Conservation (phyloP, 768 basidiomycete species). For the Amanita subjunquillea region DNA sequence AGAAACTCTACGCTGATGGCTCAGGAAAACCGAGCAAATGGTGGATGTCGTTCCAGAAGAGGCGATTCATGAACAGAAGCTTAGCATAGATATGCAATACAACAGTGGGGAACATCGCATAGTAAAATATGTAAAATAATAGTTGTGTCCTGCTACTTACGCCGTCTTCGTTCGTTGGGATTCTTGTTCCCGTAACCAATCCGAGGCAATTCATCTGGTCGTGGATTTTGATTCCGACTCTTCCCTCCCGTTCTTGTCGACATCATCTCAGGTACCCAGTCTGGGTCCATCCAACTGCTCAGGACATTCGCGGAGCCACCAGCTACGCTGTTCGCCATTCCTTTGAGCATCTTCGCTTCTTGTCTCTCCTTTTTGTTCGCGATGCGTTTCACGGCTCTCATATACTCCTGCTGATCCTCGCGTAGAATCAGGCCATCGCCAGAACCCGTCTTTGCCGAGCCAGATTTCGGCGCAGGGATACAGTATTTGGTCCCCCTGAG, state of each 20-base stretch:
- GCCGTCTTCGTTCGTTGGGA: slow-evolving; percentile 71
- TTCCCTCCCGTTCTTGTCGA: slow-evolving; percentile 60
- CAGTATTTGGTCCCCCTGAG: slow-evolving; percentile 86
- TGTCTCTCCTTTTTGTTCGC: slow-evolving; percentile 71
- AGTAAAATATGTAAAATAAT: not conserved
- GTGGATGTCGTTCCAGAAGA: slow-evolving; percentile 99
- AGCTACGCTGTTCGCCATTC: slow-evolving; percentile 37
- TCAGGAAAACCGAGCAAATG: slow-evolving; percentile 96
- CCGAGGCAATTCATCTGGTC: slow-evolving; percentile 62
- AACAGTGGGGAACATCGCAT: not conserved
- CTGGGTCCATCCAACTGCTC: slow-evolving; percentile 91
- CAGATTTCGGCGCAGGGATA: slow-evolving; percentile 85
- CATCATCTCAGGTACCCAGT: slow-evolving; percentile 83
- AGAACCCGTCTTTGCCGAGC: slow-evolving; percentile 74
- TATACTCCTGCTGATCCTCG: slow-evolving; percentile 87
- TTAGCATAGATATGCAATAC: slow-evolving; percentile 34
- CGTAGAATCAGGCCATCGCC: slow-evolving; percentile 81
- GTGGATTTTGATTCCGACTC: slow-evolving; percentile 44
- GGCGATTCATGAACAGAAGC: slow-evolving; percentile 91
- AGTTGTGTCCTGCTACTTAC: slow-evolving; percentile 29
- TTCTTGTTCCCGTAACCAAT: slow-evolving; percentile 86
- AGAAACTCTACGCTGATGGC: slow-evolving; percentile 86
- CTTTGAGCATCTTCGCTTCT: slow-evolving; percentile 64
- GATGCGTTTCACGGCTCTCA: slow-evolving; percentile 69
- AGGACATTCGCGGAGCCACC: slow-evolving; percentile 36